Evolutionary conservation across 306 rosid species (phyloP).

Genomic region (Cucumis hystrix): DNA sequence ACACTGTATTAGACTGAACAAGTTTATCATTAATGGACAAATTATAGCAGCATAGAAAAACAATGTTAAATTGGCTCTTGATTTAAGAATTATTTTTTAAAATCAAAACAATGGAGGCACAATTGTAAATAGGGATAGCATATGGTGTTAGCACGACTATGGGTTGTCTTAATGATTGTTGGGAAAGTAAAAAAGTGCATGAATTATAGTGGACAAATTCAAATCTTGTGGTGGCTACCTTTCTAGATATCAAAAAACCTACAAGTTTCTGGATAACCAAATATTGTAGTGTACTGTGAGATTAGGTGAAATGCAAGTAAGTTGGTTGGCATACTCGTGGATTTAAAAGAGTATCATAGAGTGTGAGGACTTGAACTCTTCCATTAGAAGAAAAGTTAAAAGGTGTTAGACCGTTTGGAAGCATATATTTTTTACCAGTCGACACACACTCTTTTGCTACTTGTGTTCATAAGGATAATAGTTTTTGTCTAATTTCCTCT

Average conservation of each 20-base stretch:
- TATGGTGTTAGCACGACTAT: not conserved
- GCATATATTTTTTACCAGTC: not conserved
- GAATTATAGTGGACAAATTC: not conserved
- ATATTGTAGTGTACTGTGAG: not conserved
- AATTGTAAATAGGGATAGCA: not conserved
- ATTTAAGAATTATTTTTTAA: not conserved
- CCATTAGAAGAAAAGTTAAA: not conserved
- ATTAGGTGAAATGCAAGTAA: not conserved
- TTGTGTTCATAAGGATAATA: not conserved
- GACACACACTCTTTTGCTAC: not conserved
- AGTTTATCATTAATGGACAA: not conserved
- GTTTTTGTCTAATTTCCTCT: not conserved
- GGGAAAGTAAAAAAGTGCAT: not conserved
- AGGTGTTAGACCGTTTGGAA: not conserved
- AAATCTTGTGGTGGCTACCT: not conserved
- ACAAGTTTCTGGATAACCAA: not conserved
- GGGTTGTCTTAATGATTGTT: not conserved
- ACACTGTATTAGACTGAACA: not conserved
- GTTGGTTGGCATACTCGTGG: not conserved
- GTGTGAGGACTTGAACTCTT: not conserved
- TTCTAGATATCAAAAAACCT: not conserved
- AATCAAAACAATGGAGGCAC: not conserved
- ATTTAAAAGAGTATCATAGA: not conserved
- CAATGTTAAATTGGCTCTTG: not conserved
- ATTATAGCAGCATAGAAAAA: not conserved